phyloP scores from a whole-genome alignment of 768 basidiomycete species.

The Solioccasus polychromus region DNA sequence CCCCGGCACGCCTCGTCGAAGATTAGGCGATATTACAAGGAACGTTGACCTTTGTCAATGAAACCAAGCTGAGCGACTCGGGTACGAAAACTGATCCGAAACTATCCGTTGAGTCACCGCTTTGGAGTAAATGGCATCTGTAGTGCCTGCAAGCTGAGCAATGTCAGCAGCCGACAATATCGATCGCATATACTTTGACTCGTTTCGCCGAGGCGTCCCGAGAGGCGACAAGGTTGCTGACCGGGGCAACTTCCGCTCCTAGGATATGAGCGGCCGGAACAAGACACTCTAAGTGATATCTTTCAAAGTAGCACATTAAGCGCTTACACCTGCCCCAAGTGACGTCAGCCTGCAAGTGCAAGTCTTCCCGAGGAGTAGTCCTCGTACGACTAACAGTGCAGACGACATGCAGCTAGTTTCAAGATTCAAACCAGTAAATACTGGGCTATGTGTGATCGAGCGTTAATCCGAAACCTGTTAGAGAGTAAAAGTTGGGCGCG shows the following conservation, averaged over 20 bases:
- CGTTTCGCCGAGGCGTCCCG: conserved; percentile 11
- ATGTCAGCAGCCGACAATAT: conserved; percentile 5
- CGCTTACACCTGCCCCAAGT: conserved; percentile 1
- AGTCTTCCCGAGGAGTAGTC: not conserved
- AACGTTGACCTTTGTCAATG: conserved; percentile 13
- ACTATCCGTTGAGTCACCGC: conserved; percentile 3
- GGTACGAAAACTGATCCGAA: conserved; percentile 16
- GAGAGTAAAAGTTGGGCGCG: too few relatives aligned
- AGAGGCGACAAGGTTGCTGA: conserved; percentile 3
- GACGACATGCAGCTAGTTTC: not conserved
- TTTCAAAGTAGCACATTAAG: conserved; percentile 1
- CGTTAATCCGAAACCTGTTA: too few relatives aligned
- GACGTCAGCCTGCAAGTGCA: not conserved
- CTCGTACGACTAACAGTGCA: conserved; percentile 1
- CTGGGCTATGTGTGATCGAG: too few relatives aligned
- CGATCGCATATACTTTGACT: conserved; percentile 3
- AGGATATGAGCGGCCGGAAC: conserved; percentile 14
- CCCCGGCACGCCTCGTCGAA: conserved; percentile 15
- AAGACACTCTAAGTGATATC: conserved; percentile 9
- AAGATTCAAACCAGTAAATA: too few relatives aligned
- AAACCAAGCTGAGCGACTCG: conserved; percentile 8
- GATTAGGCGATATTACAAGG: conserved; percentile 27
- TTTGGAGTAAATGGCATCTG: too few relatives aligned
- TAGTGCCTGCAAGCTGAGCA: conserved; percentile 1
- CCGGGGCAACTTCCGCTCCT: conserved; percentile 3